Evolutionary conservation across 768 basidiomycete genomes (phyloP).

Genomic region (Calvatia gigantea): DNA sequence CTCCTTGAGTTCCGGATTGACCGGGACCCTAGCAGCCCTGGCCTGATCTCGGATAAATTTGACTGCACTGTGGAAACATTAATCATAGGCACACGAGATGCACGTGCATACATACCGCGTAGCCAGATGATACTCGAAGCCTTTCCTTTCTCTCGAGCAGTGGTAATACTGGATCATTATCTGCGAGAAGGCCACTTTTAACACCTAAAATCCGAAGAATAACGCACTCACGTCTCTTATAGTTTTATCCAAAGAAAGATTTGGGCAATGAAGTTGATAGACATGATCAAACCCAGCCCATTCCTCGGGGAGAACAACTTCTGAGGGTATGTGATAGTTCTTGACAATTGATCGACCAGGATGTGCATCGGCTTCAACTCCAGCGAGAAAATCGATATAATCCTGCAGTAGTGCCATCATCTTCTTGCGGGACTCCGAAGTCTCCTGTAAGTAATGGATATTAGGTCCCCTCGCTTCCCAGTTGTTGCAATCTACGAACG

Average conservation of each 20-base stretch:
- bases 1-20: slow-evolving; percentile 21
- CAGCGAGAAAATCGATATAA: slow-evolving; percentile 54
- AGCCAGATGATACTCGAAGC: slow-evolving; percentile 87
- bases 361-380: slow-evolving; percentile 41
- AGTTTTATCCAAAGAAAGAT: slow-evolving; percentile 70
- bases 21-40: slow-evolving; percentile 31
- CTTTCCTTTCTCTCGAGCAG: slow-evolving; percentile 68
- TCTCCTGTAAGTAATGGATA: slow-evolving; percentile 7
- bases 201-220: slow-evolving; percentile 1
- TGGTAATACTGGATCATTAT: slow-evolving; percentile 88
- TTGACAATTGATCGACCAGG: slow-evolving; percentile 23
- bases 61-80: slow-evolving; percentile 52
- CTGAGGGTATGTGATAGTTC: slow-evolving; percentile 64
- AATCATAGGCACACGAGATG: background rate
- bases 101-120: slow-evolving; percentile 53
- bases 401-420: slow-evolving; percentile 60
- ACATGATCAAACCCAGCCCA: slow-evolving; percentile 87
- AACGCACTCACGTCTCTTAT: slow-evolving; percentile 67
- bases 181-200: slow-evolving; percentile 34
- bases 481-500: background rate
- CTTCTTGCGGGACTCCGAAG: slow-evolving; percentile 19
- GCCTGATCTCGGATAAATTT: slow-evolving; percentile 88
- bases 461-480: background rate
- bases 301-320: slow-evolving; percentile 63
- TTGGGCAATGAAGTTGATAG: slow-evolving; percentile 87